A percentile compares a stretch with the other conserved stretches of the same genome.
Conservation (phyloP, 495 filamentous ascomycete species). For the Aspergillus saccharolyticus region DNA sequence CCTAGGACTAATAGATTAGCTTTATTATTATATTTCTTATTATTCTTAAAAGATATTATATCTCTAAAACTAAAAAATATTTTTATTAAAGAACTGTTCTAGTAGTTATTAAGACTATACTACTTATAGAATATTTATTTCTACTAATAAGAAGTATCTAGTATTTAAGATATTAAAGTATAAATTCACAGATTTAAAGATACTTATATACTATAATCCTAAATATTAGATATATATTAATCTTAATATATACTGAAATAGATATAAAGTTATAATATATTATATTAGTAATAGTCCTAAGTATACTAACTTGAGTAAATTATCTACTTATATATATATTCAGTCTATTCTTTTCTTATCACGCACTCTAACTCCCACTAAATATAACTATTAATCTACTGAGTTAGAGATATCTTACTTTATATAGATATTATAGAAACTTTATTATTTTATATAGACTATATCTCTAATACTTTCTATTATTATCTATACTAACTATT, state of each 20-base stretch:
- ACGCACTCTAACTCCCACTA: not conserved
- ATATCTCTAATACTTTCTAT: not conserved
- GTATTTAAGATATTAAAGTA: not conserved
- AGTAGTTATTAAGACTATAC: not conserved
- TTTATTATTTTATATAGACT: not conserved
- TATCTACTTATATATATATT: not conserved
- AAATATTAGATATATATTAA: not conserved
- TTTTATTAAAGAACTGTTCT: not conserved
- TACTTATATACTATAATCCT: not conserved
- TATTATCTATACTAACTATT: not conserved
- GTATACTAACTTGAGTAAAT: not conserved
- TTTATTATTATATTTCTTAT: not conserved
- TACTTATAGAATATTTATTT: too few species aligned
- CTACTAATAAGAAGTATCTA: not conserved
- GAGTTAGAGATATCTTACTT: not conserved
- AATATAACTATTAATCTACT: not conserved
- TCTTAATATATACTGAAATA: not conserved
- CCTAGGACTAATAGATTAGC: not conserved
- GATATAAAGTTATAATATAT: not conserved
- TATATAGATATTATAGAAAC: too few species aligned
- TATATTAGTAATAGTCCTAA: not conserved
- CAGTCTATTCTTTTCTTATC: too few species aligned
- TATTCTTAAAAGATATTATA: not conserved
- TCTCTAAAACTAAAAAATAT: not conserved
- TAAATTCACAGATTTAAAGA: not conserved